phyloP scores from a whole-genome alignment of 148 eudicot genomes.

The Rhododendron ovatum region DNA sequence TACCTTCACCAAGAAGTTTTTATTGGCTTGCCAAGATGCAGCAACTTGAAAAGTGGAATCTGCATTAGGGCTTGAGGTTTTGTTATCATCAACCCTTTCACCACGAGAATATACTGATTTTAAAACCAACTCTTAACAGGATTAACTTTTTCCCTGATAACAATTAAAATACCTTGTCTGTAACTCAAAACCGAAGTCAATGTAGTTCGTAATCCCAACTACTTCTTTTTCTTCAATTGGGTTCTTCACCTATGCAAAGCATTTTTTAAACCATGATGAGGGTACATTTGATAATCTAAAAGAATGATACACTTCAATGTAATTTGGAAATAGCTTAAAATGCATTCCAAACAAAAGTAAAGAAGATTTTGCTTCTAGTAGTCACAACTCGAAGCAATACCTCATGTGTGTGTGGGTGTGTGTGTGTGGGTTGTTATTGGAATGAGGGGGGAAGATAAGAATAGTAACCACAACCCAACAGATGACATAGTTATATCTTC shows the following conservation, averaged over 20 bases:
- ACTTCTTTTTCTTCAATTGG: conserved; percentile 76
- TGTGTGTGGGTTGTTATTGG: neutral
- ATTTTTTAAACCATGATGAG: neutral
- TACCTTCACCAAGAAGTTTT: conserved; percentile 60
- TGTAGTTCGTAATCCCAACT: conserved; percentile 90
- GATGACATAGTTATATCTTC: neutral
- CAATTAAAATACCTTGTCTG: conserved; percentile 55
- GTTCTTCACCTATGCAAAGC: conserved; percentile 62
- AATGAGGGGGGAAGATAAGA: neutral
- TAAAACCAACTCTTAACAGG: neutral
- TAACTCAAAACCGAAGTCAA: conserved; percentile 89
- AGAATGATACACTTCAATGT: neutral
- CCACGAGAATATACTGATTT: conserved; percentile 8
- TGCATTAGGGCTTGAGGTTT: conserved; percentile 34
- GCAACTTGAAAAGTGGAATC: conserved; percentile 90
- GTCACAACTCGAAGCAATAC: neutral
- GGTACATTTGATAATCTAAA: neutral
- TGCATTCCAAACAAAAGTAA: neutral
- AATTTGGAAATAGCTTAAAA: neutral
- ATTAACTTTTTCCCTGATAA: neutral
- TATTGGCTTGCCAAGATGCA: conserved; percentile 99
- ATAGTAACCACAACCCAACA: neutral
- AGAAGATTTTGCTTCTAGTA: neutral
- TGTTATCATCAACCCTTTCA: conserved; percentile 55
- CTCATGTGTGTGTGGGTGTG: neutral